Evolutionary conservation across 192 early-diverging fungal species (phyloP), one percentile per base, ranked within the genome.

Genomic region (Diversispora epigaea): DNA sequence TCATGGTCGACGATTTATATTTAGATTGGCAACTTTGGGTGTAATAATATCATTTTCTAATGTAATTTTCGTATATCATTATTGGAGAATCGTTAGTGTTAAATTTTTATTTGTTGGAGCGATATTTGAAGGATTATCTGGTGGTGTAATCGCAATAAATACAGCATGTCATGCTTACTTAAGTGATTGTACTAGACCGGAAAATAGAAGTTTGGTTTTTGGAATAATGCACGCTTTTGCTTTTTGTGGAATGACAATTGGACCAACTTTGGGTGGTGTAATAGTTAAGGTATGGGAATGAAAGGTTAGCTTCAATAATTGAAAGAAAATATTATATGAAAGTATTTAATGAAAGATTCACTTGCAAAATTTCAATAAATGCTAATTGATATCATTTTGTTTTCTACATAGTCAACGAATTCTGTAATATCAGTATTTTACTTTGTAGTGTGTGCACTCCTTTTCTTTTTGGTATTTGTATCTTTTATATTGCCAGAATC

Each of bases 131-230:
- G 72, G 72, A 40, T 46, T 74, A 14, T 39, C 39, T 49, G 72
- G 72, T 1, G 60, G 72, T 46, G 54, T 74, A 19, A 61, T 74
- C 15, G 22, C 58, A 0, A 61, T 74, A 54, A 63, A 63, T 39
- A 64, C 72, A 15, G 72, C 72, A 40, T 74, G 72, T 63, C 72
- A 74, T 74, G 72, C 72, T 7, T 74, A 74, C 49, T 3, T 63
- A 40, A 63, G 44, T n/a, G 72, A 74, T 74, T 74, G 72, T 19
- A 64, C 40, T 1, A 52, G 2, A 11, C 21, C 60, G 22, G 72
- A 74, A 2, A 74, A 64, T 46, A 74, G 72, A 40, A 63, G 57
- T 40, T 12, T 74, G 39, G 41, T 32, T 8, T 74, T 74, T 74
- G 61, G 72, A 17, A 64, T 39, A 6, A 62, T 74, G 72, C 22